Base-by-base conservation (phyloP, 306 rosid genomes). In the Corylus avellana region DNA sequence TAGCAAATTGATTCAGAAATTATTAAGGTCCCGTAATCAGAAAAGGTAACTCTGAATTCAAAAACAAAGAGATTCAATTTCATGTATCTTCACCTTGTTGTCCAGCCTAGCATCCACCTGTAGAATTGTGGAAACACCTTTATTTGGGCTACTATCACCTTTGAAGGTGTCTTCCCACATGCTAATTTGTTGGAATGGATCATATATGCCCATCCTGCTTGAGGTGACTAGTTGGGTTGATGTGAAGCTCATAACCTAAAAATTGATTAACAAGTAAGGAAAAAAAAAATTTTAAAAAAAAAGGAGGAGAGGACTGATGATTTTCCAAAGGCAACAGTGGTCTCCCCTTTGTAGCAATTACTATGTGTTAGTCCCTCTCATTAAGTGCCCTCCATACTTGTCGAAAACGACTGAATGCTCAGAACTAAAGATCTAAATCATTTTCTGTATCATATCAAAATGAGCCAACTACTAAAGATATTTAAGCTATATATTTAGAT, bases 131-230 rank as follows among this genome's bases (percentile, higher is more conserved):
- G 91, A 84, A 82, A 88, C 77, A 51, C 75, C 77, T 29, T 89
- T 42, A 63, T 79, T 87, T 27, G 88, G 77, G 80, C 83, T 72
- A 4, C 74, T 75, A 64, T 90, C 92, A 77, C 81, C 85, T 69
- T 85, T 87, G 42, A 88, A 89, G 85, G 74, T 77, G 71, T 87
- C 93, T 29, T 82, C 86, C 98, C 97, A 96, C 89, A 88, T 87
- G 84, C 82, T 78, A 75, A 90, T 85, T 79, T 91, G 97, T 77
- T 82, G 86, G 84, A 96, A 88, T 63, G 98, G 89, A 88, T 93
- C 96, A 37, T 84, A 93, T 88, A 91, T 84, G 75, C 91, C 94
- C 94, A 94, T 88, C 78, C 78, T 78, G 80, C 88, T 86, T 29
- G 89, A n/a, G 59, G 77, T 80, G 70, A 85, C 78, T 50, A 92